Base-by-base conservation (phyloP, 2,329 filamentous ascomycete species). In the Rhexocercosporidium sp. region DNA sequence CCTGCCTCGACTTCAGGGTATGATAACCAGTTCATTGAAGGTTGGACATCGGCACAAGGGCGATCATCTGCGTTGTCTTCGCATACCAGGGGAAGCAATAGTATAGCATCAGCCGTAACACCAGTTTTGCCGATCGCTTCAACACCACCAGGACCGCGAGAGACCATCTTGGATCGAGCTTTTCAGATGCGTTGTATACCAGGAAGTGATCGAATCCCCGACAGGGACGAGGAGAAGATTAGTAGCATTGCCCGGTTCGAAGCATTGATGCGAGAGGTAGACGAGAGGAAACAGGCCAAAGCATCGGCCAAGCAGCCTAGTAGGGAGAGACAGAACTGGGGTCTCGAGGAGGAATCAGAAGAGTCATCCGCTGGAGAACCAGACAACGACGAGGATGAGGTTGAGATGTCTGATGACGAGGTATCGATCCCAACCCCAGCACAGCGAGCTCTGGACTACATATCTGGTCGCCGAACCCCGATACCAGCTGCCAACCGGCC, bases 161-260 rank as follows among this genome's bases (percentile, higher is more conserved):
- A 91, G 77, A 90, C 88, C 0, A 90, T 91, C 61, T 77, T 90
- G n/a, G 88, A 91, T 74, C 80, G 88, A 46, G 88, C 88, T 0
- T 90, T 91, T 72, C 86, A 89, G 71, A 78, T 90, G 78, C 82
- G 85, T 9, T 87, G 81, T 66, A 89, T 90, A 39, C 88, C 88
- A 18, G 88, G 88, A 6, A 86, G 85, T 2, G 86, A 88, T 12
- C 78, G 79, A 8, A 81, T 84, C 1, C 44, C 61, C 9, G 70
- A 72, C n/a, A 70, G 66, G 14, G 87, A 87, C 3, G 86, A 89
- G 68, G 87, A 89, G 71, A 88, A 89, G 66, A 79, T 90, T 18
- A 90, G 84, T 70, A 90, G 88, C 0, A 81, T 90, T 37, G 88
- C 88, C 11, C 82, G 87, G 25, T 91, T 90, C 63, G 88, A 90